Conservation (phyloP, 2,329 filamentous ascomycete genomes). For the Daldinia sp. region DNA sequence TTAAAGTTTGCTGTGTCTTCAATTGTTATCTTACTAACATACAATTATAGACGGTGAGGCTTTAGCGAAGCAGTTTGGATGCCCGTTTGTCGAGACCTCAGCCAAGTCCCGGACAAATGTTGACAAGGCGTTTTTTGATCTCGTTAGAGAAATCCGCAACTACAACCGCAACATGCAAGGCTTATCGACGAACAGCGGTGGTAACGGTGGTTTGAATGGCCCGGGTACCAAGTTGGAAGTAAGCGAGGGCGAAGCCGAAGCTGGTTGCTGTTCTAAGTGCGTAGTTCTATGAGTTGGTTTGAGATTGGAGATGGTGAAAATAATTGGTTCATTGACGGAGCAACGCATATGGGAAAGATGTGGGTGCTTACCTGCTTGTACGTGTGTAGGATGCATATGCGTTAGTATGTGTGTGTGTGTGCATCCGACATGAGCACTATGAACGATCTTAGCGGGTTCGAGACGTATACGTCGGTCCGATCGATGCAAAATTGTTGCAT, state of each 20-base stretch:
- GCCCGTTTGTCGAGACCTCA: constrained; percentile 99
- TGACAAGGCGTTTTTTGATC: constrained; percentile 98
- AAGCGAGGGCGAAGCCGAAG: constrained; percentile 73
- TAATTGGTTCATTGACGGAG: constrained; percentile 35
- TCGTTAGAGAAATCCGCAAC: constrained; percentile 95
- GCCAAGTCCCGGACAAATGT: constrained; percentile 98
- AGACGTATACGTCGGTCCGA: constrained; percentile 48
- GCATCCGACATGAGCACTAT: constrained; percentile 44
- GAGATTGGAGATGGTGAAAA: constrained; percentile 22
- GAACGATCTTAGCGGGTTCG: constrained; percentile 45
- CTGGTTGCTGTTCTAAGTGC: constrained; percentile 88
- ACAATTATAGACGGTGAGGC: constrained; percentile 84
- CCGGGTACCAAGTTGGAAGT: constrained; percentile 83
- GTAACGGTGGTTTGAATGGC: constrained; percentile 70
- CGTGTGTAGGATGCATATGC: constrained; percentile 33
- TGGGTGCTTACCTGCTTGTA: constrained; percentile 23
- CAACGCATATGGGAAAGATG: constrained; percentile 38
- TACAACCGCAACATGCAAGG: constrained; percentile 99
- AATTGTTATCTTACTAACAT: constrained; percentile 33
- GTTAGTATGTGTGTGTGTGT: constrained; percentile 20
- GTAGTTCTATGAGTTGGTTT: constrained; percentile 78
- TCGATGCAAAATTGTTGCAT: constrained; percentile 50
- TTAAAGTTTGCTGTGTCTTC: constrained; percentile 10
- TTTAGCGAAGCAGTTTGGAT: constrained; percentile 87
- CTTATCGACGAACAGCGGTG: constrained; percentile 78